phyloP scores from a whole-genome alignment of 2,329 filamentous ascomycete species.

The Cladophialophora yegresii region DNA sequence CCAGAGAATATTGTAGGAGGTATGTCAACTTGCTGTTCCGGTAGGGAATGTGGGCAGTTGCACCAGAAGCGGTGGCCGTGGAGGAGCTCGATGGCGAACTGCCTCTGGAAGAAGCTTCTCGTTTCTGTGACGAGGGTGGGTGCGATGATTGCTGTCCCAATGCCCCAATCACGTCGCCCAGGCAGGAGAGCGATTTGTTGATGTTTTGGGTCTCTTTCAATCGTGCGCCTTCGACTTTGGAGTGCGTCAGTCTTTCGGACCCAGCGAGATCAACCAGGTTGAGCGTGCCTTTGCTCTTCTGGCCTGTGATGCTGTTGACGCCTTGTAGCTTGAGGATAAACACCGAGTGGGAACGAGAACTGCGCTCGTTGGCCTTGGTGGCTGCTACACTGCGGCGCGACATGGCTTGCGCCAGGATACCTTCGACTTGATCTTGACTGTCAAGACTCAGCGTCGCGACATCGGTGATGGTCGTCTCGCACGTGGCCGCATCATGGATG shows the following conservation, averaged over 20 bases:
- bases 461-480: slow-evolving; percentile 79
- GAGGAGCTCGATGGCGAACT: not conserved
- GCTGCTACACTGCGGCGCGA: slow-evolving; percentile 89
- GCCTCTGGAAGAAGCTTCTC: not conserved
- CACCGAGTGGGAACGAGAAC: slow-evolving; percentile 90
- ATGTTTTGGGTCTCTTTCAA: slow-evolving; percentile 96
- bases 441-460: slow-evolving; percentile 75
- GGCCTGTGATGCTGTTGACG: slow-evolving; percentile 71
- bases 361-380: slow-evolving; percentile 95
- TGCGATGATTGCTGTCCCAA: slow-evolving; percentile 67
- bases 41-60: slow-evolving; percentile 76
- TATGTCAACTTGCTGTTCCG: slow-evolving; percentile 97
- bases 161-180: slow-evolving; percentile 92
- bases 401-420: slow-evolving; percentile 76
- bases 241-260: slow-evolving; percentile 85
- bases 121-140: slow-evolving; percentile 4
- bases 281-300: slow-evolving; percentile 86
- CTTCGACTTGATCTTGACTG: slow-evolving; percentile 75
- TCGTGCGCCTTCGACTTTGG: slow-evolving; percentile 79
- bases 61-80: not conserved
- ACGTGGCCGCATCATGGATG: slow-evolving; percentile 77
- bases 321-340: slow-evolving; percentile 78
- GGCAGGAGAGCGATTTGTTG: slow-evolving; percentile 88
- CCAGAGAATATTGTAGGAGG: slow-evolving; percentile 88
- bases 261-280: slow-evolving; percentile 96